Conservation (phyloP, 2,329 filamentous ascomycete species). For the Xylaria arbuscula region DNA sequence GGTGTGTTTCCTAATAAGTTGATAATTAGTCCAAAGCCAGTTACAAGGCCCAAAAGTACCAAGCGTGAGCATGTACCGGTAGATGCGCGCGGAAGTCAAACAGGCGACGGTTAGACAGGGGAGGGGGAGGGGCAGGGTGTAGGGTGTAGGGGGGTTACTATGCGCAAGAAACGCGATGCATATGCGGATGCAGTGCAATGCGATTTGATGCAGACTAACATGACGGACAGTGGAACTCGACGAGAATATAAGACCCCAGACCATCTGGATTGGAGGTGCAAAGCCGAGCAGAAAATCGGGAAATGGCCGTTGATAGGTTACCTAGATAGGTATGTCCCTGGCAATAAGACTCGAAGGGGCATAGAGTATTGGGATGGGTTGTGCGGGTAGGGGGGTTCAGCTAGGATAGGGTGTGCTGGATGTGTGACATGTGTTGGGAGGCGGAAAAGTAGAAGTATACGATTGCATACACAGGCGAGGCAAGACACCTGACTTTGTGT, state of each 20-base stretch:
- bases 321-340: conserved; percentile 31
- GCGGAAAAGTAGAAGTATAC: background rate
- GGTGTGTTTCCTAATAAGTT: conserved; percentile 23
- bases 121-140: conserved; percentile 11
- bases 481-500: background rate
- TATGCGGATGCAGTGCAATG: conserved; percentile 36
- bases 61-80: background rate
- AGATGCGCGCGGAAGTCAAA: conserved; percentile 38
- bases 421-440: background rate
- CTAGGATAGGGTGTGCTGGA: background rate
- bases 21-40: conserved; percentile 21
- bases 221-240: conserved; percentile 12
- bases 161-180: conserved; percentile 35
- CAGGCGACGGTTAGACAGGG: conserved; percentile 32
- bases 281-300: conserved; percentile 16
- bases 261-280: conserved; percentile 2
- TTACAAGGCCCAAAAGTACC: conserved; percentile 19
- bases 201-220: conserved; percentile 26
- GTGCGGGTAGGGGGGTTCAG: conserved; percentile 22
- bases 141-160: conserved; percentile 9
- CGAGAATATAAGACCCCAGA: background rate
- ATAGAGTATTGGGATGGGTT: conserved; percentile 10
- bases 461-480: background rate
- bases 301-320: conserved; percentile 23
- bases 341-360: conserved; percentile 21